Evolutionary conservation across 2,329 filamentous ascomycete species (phyloP).

Genomic region (Verruconis gallopava): DNA sequence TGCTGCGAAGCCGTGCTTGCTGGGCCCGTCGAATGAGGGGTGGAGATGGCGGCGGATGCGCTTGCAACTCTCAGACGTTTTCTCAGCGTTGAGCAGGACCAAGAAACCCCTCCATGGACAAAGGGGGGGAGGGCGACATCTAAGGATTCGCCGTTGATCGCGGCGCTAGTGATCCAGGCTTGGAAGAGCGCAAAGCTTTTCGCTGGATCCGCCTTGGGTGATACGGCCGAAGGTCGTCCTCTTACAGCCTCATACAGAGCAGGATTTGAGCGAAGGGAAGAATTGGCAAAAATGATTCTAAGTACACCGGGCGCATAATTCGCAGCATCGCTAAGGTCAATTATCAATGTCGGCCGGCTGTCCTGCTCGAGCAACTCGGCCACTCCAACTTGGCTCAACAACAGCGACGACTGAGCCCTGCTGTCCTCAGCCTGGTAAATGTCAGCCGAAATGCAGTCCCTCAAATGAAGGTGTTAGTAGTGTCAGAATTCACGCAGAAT

Average conservation of each 20-base stretch:
- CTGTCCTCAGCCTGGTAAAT: conserved; percentile 39
- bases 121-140: conserved; percentile 42
- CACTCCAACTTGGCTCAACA: conserved; percentile 52
- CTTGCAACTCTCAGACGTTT: conserved; percentile 57
- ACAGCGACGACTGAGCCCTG: conserved; percentile 37
- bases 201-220: conserved; percentile 24
- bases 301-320: conserved; percentile 43
- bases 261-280: conserved; percentile 47
- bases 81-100: conserved; percentile 58
- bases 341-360: conserved; percentile 60
- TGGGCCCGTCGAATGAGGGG: background rate
- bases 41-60: conserved; percentile 19
- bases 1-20: conserved; percentile 11
- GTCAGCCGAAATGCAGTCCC: background rate
- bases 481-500: conserved; percentile 19
- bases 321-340: conserved; percentile 50
- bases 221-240: conserved; percentile 30
- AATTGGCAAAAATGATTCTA: conserved; percentile 55
- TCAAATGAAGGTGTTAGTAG: background rate
- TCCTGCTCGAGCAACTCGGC: conserved; percentile 66
- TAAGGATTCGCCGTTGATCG: conserved; percentile 38
- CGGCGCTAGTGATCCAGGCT: conserved; percentile 49
- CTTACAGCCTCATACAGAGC: conserved; percentile 44
- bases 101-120: conserved; percentile 50
- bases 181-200: conserved; percentile 51